phyloP scores from a whole-genome alignment of 2,329 filamentous ascomycete genomes.

The Myrmaecium sp. region DNA sequence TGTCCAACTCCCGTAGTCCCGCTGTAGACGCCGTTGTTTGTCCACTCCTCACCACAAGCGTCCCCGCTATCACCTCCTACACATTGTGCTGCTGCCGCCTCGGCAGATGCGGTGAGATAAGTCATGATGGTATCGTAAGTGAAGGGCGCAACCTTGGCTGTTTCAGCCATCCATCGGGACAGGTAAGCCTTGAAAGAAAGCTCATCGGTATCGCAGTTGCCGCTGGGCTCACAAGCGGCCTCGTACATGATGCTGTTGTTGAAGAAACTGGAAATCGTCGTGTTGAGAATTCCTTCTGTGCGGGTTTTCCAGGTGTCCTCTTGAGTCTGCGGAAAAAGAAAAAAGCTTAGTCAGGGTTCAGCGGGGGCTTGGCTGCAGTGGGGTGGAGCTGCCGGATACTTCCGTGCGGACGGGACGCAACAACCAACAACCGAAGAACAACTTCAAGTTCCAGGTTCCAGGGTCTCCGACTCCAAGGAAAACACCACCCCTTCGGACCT shows the following conservation, averaged over 20 bases:
- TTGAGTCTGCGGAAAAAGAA: constrained; percentile 23
- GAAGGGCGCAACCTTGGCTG: constrained; percentile 22
- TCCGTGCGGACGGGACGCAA: too few relatives aligned
- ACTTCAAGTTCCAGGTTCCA: background rate
- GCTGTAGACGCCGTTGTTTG: constrained; percentile 25
- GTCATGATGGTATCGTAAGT: constrained; percentile 27
- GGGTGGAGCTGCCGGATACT: background rate
- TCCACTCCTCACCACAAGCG: constrained; percentile 31
- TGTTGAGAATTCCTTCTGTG: constrained; percentile 34
- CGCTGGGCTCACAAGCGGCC: constrained; percentile 27
- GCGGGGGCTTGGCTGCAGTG: background rate
- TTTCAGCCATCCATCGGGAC: constrained; percentile 25
- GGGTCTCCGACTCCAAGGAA: too few relatives aligned
- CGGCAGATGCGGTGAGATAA: constrained; percentile 36
- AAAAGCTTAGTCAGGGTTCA: background rate
- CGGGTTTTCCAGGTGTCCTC: constrained; percentile 37
- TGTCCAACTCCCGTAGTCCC: constrained; percentile 36
- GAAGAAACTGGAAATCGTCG: constrained; percentile 30
- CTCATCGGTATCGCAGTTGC: constrained; percentile 31
- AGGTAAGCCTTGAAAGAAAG: constrained; percentile 30
- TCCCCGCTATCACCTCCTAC: constrained; percentile 29
- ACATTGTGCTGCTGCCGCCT: constrained; percentile 38
- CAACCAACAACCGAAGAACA: too few relatives aligned
- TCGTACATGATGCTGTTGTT: constrained; percentile 26
- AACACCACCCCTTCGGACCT: too few relatives aligned